A percentile compares a stretch with the other conserved stretches of the same genome.
These are phyloP conservation scores for Fusarium multiceps DNA, from an alignment of 2,329 filamentous ascomycete genomes.

Conservation along the genomic window DNA sequence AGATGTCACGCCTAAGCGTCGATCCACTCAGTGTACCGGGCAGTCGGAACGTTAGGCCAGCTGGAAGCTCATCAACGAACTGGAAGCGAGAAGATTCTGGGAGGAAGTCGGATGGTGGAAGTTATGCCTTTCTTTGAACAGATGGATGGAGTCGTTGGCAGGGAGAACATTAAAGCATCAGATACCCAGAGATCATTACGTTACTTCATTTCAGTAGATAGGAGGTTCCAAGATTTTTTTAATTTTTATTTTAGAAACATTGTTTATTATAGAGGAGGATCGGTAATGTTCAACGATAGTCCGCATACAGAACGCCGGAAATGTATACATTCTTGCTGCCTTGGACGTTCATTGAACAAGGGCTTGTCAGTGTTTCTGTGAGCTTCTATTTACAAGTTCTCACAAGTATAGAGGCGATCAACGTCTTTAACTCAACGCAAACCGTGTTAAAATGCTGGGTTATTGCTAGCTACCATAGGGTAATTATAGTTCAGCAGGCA, in stretches of 20 bases:
- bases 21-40: conserved; percentile 23
- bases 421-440: neutral
- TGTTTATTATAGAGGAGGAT: neutral
- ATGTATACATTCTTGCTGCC: neutral
- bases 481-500: neutral
- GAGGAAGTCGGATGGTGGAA: conserved; percentile 38
- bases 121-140: conserved; percentile 43
- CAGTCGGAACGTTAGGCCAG: conserved; percentile 24
- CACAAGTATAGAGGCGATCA: neutral
- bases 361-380: neutral
- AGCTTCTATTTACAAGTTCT: neutral
- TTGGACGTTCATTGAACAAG: neutral
- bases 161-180: neutral
- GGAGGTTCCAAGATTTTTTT: neutral
- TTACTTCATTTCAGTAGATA: neutral
- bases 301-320: neutral
- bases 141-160: neutral
- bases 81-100: conserved; percentile 38
- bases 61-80: conserved; percentile 17
- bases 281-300: neutral
- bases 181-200: conserved; percentile 24
- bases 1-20: conserved; percentile 25
- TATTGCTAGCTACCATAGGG: neutral
- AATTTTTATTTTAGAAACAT: neutral
- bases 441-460: neutral